phyloP scores from a whole-genome alignment of 176 grass and related monocot species.

The Saccharum spontaneum region DNA sequence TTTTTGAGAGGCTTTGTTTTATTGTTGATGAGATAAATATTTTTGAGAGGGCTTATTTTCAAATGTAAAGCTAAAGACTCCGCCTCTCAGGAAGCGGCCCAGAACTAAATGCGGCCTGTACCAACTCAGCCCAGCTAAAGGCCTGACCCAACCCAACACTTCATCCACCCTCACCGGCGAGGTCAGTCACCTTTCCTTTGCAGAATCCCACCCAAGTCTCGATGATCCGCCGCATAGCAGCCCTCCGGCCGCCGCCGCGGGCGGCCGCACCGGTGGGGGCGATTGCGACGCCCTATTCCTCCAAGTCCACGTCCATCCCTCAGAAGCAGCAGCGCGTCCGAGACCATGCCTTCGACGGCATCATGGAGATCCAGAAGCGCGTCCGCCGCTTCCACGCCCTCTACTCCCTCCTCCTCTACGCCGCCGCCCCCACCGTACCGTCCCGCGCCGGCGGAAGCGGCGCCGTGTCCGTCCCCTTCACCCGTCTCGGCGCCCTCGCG shows the following conservation, averaged over 20 bases:
- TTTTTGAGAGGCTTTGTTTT: too few species aligned
- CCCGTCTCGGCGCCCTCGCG: conserved; percentile 57
- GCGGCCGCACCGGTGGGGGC: neutral
- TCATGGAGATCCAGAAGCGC: conserved; percentile 91
- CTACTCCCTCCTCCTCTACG: conserved; percentile 59
- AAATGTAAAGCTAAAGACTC: neutral
- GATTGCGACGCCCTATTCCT: conserved; percentile 17
- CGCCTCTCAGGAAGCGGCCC: neutral
- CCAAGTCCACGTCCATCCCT: conserved; percentile 82
- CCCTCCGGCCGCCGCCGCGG: conserved; percentile 17
- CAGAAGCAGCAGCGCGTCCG: conserved; percentile 80
- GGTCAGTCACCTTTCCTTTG: neutral
- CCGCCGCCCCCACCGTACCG: conserved; percentile 32
- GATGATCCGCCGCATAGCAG: conserved; percentile 46
- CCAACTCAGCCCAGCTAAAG: neutral
- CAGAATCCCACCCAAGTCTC: conserved; percentile 1
- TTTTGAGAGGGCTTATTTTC: too few species aligned
- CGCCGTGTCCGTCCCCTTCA: conserved; percentile 49
- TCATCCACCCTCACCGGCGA: neutral
- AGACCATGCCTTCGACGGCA: conserved; percentile 78
- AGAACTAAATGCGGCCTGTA: neutral
- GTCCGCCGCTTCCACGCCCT: conserved; percentile 62
- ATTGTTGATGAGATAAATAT: too few species aligned
- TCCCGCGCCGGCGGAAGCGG: conserved; percentile 22
- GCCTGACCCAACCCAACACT: neutral